Base-by-base conservation (phyloP, 2,329 filamentous ascomycete species). In the Akanthomyces muscarius region DNA sequence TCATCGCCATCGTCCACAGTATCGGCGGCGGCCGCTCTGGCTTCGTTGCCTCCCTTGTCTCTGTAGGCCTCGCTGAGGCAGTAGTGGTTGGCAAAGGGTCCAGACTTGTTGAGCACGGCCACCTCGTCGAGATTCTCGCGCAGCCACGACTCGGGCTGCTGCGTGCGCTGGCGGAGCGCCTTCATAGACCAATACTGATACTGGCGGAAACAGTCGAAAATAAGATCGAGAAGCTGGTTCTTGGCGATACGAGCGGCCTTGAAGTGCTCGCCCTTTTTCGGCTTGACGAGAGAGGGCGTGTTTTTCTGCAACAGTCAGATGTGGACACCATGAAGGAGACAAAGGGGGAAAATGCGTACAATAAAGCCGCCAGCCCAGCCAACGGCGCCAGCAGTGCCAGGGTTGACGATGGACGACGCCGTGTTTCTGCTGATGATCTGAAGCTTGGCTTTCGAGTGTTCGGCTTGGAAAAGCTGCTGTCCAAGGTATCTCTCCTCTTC, bases 171-270 rank as follows among this genome's bases (percentile, higher is more conserved):
- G 66, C 92, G 91, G 68, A 99, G 84, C 5, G 89, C 86, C 72
- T 91, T 93, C 82, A 98, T 90, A n/a, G 90, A 88, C 93, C 94
- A 99, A 76, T 95, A 98, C 69, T 89, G 87, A 81, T 90, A 96
- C 70, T 89, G 81, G 63, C 88, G 86, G 86, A 97, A 99, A 72
- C 88, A 89, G 55, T 84, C 79, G 80, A 94, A 92, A 65, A 99
- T 87, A 67, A 86, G 84, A 77, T 97, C 93, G 77, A 96, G 79
- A 66, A 99, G 86, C 71, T 95, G 89, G 80, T 92, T 89, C 75
- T 93, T 88, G 51, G 92, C 88, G 77, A 98, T 93, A 77, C 95
- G 93, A 41, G 91, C 90, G 33, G 91, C 89, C 80, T 98, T 97
- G 74, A 77, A 70, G 77, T 91, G 88, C 69, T 91, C 88, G 73